Percentiles rank a stretch among this genome's conserved stretches.
phyloP scores from a whole-genome alignment of 495 filamentous ascomycete species.

The Penicillium coffeae region DNA sequence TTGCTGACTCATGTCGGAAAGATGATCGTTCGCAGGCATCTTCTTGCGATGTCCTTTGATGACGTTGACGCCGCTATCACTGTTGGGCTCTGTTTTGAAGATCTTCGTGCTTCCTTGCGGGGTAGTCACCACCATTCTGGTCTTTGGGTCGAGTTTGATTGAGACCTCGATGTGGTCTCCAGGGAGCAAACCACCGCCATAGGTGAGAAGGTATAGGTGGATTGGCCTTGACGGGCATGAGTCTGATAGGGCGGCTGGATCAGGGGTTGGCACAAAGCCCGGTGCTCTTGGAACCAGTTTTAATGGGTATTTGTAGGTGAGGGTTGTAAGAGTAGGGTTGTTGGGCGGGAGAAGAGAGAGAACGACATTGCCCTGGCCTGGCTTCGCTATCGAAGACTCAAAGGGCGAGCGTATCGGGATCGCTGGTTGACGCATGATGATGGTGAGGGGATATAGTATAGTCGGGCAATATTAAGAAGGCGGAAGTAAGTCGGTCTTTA shows the following conservation, averaged over 20 bases:
- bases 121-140: constrained; percentile 78
- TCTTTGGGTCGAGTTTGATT: constrained; percentile 57
- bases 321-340: constrained; percentile 64
- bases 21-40: constrained; percentile 19
- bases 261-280: constrained; percentile 36
- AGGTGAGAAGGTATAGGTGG: constrained; percentile 85
- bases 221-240: constrained; percentile 36
- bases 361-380: constrained; percentile 75
- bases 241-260: constrained; percentile 23
- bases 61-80: constrained; percentile 15
- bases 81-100: constrained; percentile 66
- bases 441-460: background rate
- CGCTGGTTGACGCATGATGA: constrained; percentile 27
- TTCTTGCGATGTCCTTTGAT: constrained; percentile 29
- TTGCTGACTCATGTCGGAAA: constrained; percentile 62
- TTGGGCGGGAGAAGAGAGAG: constrained; percentile 68
- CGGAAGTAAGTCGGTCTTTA: constrained; percentile 8
- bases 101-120: constrained; percentile 92
- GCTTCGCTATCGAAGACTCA: constrained; percentile 61
- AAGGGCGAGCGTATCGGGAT: constrained; percentile 57
- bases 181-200: constrained; percentile 88
- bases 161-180: constrained; percentile 75
- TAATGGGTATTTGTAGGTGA: constrained; percentile 89
- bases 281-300: constrained; percentile 74
- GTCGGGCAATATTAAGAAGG: background rate